Conservation (phyloP, 2,329 filamentous ascomycete species). For the Diaporthe sp. region DNA sequence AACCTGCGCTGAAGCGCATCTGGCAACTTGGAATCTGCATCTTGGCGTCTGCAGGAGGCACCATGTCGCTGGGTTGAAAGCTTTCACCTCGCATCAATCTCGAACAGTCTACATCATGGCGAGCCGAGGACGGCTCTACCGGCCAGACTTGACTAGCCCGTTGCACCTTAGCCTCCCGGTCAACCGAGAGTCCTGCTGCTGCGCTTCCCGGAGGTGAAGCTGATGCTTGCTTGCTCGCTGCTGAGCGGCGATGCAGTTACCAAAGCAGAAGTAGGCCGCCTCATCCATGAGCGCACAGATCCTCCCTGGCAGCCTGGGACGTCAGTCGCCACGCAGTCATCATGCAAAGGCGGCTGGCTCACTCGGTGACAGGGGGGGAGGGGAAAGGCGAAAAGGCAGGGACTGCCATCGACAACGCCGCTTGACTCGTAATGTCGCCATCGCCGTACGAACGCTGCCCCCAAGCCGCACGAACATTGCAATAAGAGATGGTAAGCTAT, state of each 20-base stretch:
- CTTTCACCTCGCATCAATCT: background rate
- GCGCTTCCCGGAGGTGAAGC: background rate
- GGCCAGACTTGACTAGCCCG: conserved; percentile 8
- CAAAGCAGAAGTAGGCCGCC: background rate
- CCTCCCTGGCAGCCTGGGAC: background rate
- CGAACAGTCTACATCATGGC: background rate
- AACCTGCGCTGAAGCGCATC: background rate
- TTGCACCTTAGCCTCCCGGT: background rate
- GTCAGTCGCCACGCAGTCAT: conserved; percentile 21
- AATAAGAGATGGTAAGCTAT: background rate
- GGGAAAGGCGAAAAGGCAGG: background rate
- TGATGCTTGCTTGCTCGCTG: background rate
- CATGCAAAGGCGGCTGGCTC: conserved; percentile 8
- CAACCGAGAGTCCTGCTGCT: background rate
- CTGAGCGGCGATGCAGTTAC: conserved; percentile 3
- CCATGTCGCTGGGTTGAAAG: conserved; percentile 14
- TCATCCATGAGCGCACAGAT: background rate
- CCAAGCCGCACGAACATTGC: background rate
- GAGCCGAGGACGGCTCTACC: background rate
- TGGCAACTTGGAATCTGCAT: conserved; percentile 24
- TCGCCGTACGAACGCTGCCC: background rate
- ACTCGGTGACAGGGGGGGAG: background rate
- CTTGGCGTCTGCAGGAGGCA: conserved; percentile 20
- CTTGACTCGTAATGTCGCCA: conserved; percentile 19
- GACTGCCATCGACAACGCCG: background rate